Base-by-base conservation (phyloP, 2,329 filamentous ascomycete species). In the Epichloe hybrida region DNA sequence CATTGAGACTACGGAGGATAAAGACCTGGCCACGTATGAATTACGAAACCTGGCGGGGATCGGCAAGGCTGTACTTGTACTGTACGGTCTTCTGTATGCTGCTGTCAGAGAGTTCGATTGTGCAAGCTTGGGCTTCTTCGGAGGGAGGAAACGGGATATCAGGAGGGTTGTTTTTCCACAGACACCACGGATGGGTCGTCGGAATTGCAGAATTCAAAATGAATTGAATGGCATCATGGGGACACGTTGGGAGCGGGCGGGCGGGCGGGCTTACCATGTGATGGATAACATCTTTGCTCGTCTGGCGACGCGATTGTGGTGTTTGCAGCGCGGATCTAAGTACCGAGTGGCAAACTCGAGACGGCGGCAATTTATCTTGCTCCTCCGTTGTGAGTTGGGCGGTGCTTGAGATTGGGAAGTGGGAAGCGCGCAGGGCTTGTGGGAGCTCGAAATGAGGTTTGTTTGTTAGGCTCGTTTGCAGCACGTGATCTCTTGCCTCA, bases 141-240 rank as follows among this genome's bases (percentile, higher is more conserved):
- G 17, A 17, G 17, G 17, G 17, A 17, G 17, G 5, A 11, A 17
- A 8, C 4, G 31, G 20, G 12, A 41, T 40, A 46, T 50, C 48
- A 50, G 51, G 44, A 35, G 46, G 55, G 57, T 60, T 53, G 1
- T 51, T 54, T 66, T 54, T 68, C 64, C 62, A 65, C 64, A 65
- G 13, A 17, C 49, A 50, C 55, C 52, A 53, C 11, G 47, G 50
- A 54, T 48, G 61, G 57, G 57, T 57, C 58, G 67, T 73, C 63
- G 65, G 71, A 67, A 72, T 73, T 73, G 71, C 71, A 73, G 71
- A 73, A 73, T 72, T 71, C 71, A 66, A 57, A 58, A 57, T 58
- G 54, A 60, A 68, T 64, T 61, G 66, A 67, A 63, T 53, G 51
- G 51, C 66, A 68, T 68, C 65, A 67, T 65, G 48, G 34, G 21